These are phyloP conservation scores for Botrytis paeoniae DNA, from an alignment of 2,329 filamentous ascomycete species.

Conservation along the genomic window DNA sequence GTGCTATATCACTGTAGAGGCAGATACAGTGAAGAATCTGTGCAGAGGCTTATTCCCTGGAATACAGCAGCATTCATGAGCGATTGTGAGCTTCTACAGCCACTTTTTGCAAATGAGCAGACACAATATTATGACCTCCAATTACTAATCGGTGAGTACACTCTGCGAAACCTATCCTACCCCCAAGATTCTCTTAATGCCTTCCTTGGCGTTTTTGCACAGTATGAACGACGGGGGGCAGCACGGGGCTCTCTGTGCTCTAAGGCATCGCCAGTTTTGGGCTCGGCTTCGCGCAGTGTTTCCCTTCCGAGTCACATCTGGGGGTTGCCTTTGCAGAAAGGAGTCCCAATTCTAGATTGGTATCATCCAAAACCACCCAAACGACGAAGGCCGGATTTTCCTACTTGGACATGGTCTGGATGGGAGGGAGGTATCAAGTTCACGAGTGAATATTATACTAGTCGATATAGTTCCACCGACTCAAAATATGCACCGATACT, in stretches of 20 bases:
- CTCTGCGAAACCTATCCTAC: not conserved
- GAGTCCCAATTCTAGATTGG: not conserved
- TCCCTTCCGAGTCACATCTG: not conserved
- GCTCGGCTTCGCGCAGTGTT: not conserved
- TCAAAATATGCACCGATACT: not conserved
- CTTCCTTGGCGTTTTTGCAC: not conserved
- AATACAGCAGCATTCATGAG: not conserved
- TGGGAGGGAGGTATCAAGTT: not conserved
- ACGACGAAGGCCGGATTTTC: not conserved
- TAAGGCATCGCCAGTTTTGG: not conserved
- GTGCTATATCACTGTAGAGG: not conserved
- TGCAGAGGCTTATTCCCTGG: not conserved
- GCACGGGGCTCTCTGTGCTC: not conserved
- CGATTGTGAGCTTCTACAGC: not conserved
- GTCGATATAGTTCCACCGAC: too few species aligned
- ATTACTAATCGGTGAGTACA: not conserved
- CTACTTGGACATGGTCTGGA: not conserved
- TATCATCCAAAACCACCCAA: not conserved
- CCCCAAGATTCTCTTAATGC: not conserved
- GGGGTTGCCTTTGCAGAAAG: not conserved
- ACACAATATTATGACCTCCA: too few species aligned
- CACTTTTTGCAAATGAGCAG: too few species aligned
- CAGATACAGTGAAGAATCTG: not conserved
- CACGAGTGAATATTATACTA: too few species aligned
- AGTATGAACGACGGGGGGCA: not conserved